Conservation (phyloP, 1,139 yeast species). For the Magnusiomyces suaveolens region DNA sequence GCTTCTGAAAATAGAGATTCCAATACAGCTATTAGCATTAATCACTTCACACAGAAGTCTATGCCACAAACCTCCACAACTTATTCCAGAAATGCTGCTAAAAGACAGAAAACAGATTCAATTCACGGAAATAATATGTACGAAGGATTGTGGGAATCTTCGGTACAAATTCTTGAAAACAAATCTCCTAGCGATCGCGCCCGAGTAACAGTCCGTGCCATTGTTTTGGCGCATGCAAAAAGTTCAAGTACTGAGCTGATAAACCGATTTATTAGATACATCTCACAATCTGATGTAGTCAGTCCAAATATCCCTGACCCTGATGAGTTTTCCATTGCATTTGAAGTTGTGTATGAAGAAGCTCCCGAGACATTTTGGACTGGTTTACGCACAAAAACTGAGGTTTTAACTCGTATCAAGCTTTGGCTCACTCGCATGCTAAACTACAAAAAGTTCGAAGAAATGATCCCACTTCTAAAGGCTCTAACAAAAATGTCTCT, state of each 20-base stretch:
- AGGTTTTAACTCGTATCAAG: slow-evolving; percentile 24
- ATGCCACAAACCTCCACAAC: neutral
- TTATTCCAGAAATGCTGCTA: neutral
- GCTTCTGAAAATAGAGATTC: neutral
- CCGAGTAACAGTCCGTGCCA: neutral
- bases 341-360: slow-evolving; percentile 17
- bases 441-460: slow-evolving; percentile 17
- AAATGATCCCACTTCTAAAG: slow-evolving; percentile 16
- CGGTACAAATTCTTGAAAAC: neutral
- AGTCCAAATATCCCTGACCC: slow-evolving; percentile 11
- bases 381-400: slow-evolving; percentile 14
- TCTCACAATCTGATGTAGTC: neutral
- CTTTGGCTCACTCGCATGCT: slow-evolving; percentile 24
- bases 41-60: neutral
- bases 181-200: neutral
- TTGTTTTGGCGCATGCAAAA: neutral
- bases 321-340: slow-evolving; percentile 23
- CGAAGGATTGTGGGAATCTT: neutral
- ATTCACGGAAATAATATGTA: neutral
- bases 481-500: slow-evolving; percentile 21
- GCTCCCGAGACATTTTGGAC: slow-evolving; percentile 24
- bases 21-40: neutral
- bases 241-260: neutral
- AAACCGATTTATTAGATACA: neutral
- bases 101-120: neutral